Percentiles rank a stretch among this genome's conserved stretches.
phyloP scores from a whole-genome alignment of 345 rosid genomes.

The Murraya paniculata region DNA sequence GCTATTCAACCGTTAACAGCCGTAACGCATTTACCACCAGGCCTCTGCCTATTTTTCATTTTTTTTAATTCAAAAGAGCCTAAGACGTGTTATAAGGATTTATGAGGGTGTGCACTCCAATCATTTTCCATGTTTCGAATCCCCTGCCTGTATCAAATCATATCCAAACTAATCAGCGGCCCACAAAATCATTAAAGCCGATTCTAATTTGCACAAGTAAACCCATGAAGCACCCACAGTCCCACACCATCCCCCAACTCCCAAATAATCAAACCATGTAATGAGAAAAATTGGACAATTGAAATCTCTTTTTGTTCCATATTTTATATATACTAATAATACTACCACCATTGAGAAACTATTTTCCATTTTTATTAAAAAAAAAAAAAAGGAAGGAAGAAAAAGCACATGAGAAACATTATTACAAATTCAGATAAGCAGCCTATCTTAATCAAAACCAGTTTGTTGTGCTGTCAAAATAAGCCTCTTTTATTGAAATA shows the following conservation, averaged over 20 bases:
- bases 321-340: too few species aligned
- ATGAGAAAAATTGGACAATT: too few species aligned
- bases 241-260: background rate
- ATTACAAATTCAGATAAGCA: background rate
- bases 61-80: too few species aligned
- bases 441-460: background rate
- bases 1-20: background rate
- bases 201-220: background rate
- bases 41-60: too few species aligned
- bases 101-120: too few species aligned
- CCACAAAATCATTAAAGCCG: background rate
- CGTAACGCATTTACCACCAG: background rate
- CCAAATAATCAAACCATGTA: background rate
- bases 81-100: too few species aligned
- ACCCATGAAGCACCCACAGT: background rate
- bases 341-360: too few species aligned
- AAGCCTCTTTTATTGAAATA: conserved; percentile 17
- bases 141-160: background rate
- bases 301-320: background rate
- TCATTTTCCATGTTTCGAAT: background rate
- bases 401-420: background rate
- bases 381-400: background rate
- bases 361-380: too few species aligned
- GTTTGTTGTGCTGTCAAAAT: conserved; percentile 25
- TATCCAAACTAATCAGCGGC: background rate